Evolutionary conservation across 129 eudicot genomes (phyloP), one percentile per base, ranked within the genome.

Genomic region (Kitagawia praeruptora): DNA sequence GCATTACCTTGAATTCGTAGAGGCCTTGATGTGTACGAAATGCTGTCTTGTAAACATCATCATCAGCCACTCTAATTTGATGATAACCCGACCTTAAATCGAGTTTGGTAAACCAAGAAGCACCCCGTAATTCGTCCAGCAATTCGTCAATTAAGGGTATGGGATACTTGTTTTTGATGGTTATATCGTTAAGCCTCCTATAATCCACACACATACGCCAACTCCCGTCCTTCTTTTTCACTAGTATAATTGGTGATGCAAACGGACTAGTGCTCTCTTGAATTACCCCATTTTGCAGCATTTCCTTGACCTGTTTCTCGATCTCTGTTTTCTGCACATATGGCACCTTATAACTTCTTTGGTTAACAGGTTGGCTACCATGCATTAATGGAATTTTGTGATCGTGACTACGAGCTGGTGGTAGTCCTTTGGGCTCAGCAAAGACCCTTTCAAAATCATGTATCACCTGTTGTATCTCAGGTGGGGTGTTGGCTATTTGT

Each of bases 351-450:
- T 49, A 49, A 3, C 56, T 21, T 15, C 56, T 3, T 15, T 49
- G 56, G 2, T 53, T 53, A 19, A 53, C 2, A 0, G 63, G 63
- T 19, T 53, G 63, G 21, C 63, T 53, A 0, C 63, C 63, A 1
- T 4, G 9, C 0, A 53, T 19, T 3, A 53, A 0, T 1, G 63
- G 63, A 0, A 53, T 53, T 6, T 53, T 53, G 3, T 53, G 63
- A 1, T 53, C 63, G 0, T 53, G 25, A 19, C 2, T 1, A 3
- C 63, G 2, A 0, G 6, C 3, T 0, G 25, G 63, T 0, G 63
- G 63, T 0, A 19, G 25, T 1, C n/a, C 2, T 5, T 2, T 19
- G 0, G 25, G 25, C 7, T 53, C 63, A 1, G 0, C 1, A 6
- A 53, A 53, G 0, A 53, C 63, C 5, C 3, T 3, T 8, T 53